These are phyloP conservation scores for Boletus coccyginus DNA, from an alignment of 768 basidiomycete species.

Conservation along the genomic window DNA sequence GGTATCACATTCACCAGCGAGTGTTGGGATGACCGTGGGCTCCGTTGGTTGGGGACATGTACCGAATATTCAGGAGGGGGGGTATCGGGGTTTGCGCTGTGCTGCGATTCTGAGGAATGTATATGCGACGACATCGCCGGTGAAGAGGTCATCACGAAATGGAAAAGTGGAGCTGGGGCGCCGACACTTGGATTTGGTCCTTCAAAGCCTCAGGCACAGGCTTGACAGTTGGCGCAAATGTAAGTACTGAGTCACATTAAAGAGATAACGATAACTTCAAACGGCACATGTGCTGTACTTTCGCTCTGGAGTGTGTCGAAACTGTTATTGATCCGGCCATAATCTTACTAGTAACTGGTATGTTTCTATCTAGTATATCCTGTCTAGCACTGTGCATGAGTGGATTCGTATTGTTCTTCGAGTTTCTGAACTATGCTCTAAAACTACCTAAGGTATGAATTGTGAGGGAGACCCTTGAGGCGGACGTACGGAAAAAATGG, in stretches of 20 bases:
- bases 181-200: not conserved
- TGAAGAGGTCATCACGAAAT: not conserved
- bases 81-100: constrained; percentile 24
- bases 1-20: constrained; percentile 12
- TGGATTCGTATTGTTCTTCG: not conserved
- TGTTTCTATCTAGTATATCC: not conserved
- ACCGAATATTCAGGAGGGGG: constrained; percentile 31
- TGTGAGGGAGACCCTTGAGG: not conserved
- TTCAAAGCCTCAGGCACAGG: not conserved
- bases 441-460: not conserved
- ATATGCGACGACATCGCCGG: constrained; percentile 12
- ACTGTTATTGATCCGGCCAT: not conserved
- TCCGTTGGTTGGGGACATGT: constrained; percentile 13
- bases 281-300: not conserved
- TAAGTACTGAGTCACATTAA: not conserved
- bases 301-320: not conserved
- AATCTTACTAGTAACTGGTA: not conserved
- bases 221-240: not conserved
- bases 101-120: constrained; percentile 16
- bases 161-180: not conserved
- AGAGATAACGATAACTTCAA: not conserved
- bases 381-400: not conserved
- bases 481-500: not conserved
- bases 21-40: constrained; percentile 17
- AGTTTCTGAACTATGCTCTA: not conserved